Percentiles rank a stretch among this genome's conserved stretches.
Evolutionary conservation across 371 early-diverging fungal genomes (phyloP).

Genomic region (Mucor circinelloides): DNA sequence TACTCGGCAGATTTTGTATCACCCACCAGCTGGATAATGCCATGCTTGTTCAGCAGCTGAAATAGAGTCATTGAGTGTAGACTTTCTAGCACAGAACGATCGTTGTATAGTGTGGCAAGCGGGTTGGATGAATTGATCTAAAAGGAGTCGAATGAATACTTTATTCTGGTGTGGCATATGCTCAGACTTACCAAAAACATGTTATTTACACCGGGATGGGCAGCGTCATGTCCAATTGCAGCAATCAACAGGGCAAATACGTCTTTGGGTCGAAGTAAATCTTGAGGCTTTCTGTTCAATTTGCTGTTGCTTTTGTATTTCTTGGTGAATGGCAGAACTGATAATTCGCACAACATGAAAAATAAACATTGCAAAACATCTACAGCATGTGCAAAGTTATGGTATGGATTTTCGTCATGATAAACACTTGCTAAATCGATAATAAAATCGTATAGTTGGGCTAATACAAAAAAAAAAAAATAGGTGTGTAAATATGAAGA

Average conservation of each 20-base stretch:
- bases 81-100: constrained; percentile 90
- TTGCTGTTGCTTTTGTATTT: background rate
- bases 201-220: constrained; percentile 86
- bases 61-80: constrained; percentile 89
- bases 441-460: constrained; percentile 61
- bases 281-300: background rate
- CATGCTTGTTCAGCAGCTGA: constrained; percentile 72
- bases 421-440: constrained; percentile 64
- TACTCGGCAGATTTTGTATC: constrained; percentile 31
- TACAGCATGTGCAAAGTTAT: constrained; percentile 85
- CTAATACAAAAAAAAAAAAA: constrained; percentile 28
- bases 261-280: constrained; percentile 61
- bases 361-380: constrained; percentile 85
- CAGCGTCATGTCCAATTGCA: constrained; percentile 81
- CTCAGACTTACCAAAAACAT: constrained; percentile 58
- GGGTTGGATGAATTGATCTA: constrained; percentile 56
- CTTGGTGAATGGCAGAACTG: constrained; percentile 40
- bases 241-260: constrained; percentile 74
- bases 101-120: constrained; percentile 89
- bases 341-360: constrained; percentile 69
- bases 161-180: too few relatives aligned
- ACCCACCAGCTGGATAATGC: constrained; percentile 44
- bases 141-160: background rate
- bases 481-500: background rate
- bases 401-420: constrained; percentile 76